Evolutionary conservation across 192 early-diverging fungal species (phyloP).

Genomic region (Backusella psychrophila): DNA sequence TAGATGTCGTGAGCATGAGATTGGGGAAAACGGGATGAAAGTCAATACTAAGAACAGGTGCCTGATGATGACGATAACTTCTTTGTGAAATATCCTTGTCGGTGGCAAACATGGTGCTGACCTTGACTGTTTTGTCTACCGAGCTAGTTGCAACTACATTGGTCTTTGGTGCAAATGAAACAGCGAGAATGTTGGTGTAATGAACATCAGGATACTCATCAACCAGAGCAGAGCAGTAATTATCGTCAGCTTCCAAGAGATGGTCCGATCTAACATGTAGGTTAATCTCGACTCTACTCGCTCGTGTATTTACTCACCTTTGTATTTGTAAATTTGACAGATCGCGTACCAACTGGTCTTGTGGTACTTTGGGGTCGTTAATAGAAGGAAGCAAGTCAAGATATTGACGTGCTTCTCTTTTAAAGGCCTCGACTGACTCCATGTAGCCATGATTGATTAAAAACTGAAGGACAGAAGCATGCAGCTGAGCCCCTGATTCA

Average conservation of each 20-base stretch:
- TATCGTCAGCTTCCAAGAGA: conserved; percentile 26
- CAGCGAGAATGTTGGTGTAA: conserved; percentile 56
- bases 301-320: not conserved
- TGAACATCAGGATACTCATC: conserved; percentile 46
- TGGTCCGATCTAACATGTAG: not conserved
- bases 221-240: conserved; percentile 36
- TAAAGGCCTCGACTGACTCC: conserved; percentile 39
- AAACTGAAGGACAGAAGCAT: conserved; percentile 37
- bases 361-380: not conserved
- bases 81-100: conserved; percentile 37
- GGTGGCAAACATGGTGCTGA: conserved; percentile 40
- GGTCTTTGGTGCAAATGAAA: conserved; percentile 33
- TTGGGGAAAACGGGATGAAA: conserved; percentile 56
- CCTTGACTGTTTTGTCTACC: conserved; percentile 60
- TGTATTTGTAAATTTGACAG: not conserved
- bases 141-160: conserved; percentile 49
- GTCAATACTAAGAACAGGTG: conserved; percentile 60
- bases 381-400: conserved; percentile 35
- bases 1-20: conserved; percentile 51
- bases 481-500: not conserved
- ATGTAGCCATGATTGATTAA: conserved; percentile 40
- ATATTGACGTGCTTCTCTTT: conserved; percentile 40
- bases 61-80: conserved; percentile 50
- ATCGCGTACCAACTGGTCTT: not conserved
- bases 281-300: no score